Conservation (phyloP, 345 rosid species). For the Populus tremula region DNA sequence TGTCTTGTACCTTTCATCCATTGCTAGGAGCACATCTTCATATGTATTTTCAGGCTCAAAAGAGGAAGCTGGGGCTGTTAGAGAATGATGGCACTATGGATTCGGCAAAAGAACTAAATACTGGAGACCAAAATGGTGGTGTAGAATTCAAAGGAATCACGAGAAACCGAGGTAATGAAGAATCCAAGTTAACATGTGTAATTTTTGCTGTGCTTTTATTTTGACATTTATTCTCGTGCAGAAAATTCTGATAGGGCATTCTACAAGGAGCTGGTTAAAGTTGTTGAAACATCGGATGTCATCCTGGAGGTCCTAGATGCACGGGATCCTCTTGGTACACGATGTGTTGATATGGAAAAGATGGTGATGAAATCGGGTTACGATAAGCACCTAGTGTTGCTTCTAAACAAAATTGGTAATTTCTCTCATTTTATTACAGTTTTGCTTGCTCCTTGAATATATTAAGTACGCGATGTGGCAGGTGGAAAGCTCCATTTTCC, state of each 20-base stretch:
- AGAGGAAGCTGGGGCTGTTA: conserved; percentile 73
- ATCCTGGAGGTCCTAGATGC: conserved; percentile 95
- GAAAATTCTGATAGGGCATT: conserved; percentile 88
- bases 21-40: too few relatives aligned
- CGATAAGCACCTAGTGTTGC: conserved; percentile 74
- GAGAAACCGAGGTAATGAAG: conserved; percentile 49
- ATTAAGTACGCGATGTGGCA: background rate
- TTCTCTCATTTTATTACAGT: background rate
- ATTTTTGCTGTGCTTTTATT: background rate
- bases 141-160: conserved; percentile 29
- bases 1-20: too few relatives aligned
- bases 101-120: conserved; percentile 22
- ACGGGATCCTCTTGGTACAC: conserved; percentile 89
- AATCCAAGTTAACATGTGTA: too few relatives aligned
- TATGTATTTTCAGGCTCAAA: conserved; percentile 47
- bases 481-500: background rate
- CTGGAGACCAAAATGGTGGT: conserved; percentile 28
- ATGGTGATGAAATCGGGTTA: conserved; percentile 85
- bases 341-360: conserved; percentile 91
- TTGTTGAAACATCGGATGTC: conserved; percentile 87
- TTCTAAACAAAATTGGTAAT: conserved; percentile 87
- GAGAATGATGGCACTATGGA: conserved; percentile 38
- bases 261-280: conserved; percentile 93
- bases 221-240: conserved; percentile 26
- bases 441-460: conserved; percentile 1